Percentiles rank a stretch among this genome's conserved stretches.
phyloP scores from a whole-genome alignment of 2,329 filamentous ascomycete genomes.

The Microcyclosporella mali region DNA sequence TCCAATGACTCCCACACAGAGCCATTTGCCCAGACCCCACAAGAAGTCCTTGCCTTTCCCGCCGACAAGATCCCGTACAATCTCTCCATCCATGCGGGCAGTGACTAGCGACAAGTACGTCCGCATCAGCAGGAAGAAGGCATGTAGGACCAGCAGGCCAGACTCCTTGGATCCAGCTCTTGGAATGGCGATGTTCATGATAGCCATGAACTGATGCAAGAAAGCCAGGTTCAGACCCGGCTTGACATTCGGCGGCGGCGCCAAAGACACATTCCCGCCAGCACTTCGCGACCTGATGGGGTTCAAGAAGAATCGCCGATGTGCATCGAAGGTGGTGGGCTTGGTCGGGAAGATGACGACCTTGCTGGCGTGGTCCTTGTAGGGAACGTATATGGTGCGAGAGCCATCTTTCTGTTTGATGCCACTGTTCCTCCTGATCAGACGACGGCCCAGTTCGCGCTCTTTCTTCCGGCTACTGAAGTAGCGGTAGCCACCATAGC shows the following conservation, averaged over 20 bases:
- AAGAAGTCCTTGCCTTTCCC: slow-evolving; percentile 85
- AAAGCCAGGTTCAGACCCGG: slow-evolving; percentile 93
- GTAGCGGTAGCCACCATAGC: slow-evolving; percentile 72
- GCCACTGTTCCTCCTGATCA: slow-evolving; percentile 87
- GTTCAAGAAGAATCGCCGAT: slow-evolving; percentile 85
- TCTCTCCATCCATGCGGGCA: slow-evolving; percentile 87
- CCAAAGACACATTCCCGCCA: slow-evolving; percentile 47
- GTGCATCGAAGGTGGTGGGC: slow-evolving; percentile 89
- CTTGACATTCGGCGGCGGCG: slow-evolving; percentile 80
- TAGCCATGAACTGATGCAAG: slow-evolving; percentile 88
- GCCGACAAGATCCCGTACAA: slow-evolving; percentile 91
- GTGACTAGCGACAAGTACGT: slow-evolving; percentile 94
- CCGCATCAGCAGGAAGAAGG: slow-evolving; percentile 79
- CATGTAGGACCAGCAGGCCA: slow-evolving; percentile 79
- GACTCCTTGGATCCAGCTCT: slow-evolving; percentile 94
- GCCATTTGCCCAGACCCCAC: slow-evolving; percentile 90
- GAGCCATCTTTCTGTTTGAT: slow-evolving; percentile 91
- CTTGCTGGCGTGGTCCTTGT: slow-evolving; percentile 79
- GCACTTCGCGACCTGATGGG: slow-evolving; percentile 66
- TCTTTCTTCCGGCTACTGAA: slow-evolving; percentile 69
- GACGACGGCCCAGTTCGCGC: slow-evolving; percentile 70
- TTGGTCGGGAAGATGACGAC: slow-evolving; percentile 89
- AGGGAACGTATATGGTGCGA: slow-evolving; percentile 89
- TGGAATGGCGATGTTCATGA: slow-evolving; percentile 97
- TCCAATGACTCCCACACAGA: slow-evolving; percentile 83